Base-by-base conservation (phyloP, 257 asterid genomes). In the Verbascum thapsus region DNA sequence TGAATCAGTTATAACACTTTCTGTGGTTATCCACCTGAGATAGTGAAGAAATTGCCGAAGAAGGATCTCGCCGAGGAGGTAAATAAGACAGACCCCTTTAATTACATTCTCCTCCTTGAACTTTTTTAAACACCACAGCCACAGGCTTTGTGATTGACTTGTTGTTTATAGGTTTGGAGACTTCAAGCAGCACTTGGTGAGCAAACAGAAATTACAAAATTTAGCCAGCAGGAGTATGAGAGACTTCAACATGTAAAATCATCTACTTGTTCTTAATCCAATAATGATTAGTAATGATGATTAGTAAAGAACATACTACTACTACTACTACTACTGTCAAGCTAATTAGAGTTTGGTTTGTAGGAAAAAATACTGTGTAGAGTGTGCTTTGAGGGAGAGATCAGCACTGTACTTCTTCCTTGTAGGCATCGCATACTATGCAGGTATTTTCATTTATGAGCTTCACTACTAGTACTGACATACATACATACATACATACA, bases 121-220 rank as follows among this genome's bases (percentile, higher is more conserved):
- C 20, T 35, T 19, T 23, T 22, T 16, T 26, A 11, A 49, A 18
- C 23, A 12, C 11, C 13, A 6, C 42, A 66, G 18, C 63, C 7
- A 35, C 57, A 35, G 30, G 50, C 59, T 58, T 22, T 8, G 18
- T 22, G 2, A 37, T 48, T 32, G 15, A 34, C 30, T 16, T 50
- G 57, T 69, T 35, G 61, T 53, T 68, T 45, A 58, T 70, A 94
- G 99, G 96, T 94, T 62, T 94, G 98, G 98, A 90, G 98, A 81
- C 99, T 94, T 81, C 99, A 94, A 83, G 99, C 99, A 64, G 99
- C 99, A 69, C 95, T 94, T 57, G 98, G 98, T 55, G 99, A 94
- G 79, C 99, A 90, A 76, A 81, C 95, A 9, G 98, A 94, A 74
- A 94, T 94, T 66, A 94, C 99, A 6, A 94, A 90, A 77, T 75